Base-by-base conservation (phyloP, 176 grass and related monocot genomes). In the Triticum turgidum region DNA sequence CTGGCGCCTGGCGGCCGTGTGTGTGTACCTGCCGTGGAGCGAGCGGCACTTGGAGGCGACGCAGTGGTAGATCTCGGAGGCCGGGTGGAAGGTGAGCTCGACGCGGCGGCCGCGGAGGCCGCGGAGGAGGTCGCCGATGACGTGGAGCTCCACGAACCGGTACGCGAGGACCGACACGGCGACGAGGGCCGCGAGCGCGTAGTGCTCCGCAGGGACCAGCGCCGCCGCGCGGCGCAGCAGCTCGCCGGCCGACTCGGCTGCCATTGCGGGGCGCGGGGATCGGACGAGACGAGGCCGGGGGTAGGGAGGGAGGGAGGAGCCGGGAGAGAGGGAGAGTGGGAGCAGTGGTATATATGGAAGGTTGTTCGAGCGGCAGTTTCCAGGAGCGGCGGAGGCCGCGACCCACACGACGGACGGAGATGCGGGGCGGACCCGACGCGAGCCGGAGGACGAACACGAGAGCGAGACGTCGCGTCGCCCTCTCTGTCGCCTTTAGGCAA, bases 141-240 rank as follows among this genome's bases (percentile, higher is more conserved):
- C 13, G 88, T 99, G 97, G n/a, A 91, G 63, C 94, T 99, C 94
- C 67, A 96, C 73, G 90, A 96, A 98, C 41, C 80, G 88, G 93
- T 94, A 98, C 41, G 86, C 39, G 30, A 92, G 63, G 76, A 88
- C 76, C 51, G 73, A 21, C 5, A 87, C 22, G 61, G 80, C 18
- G 79, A 77, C 27, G 51, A 91, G 22, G 51, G 80, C 79, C 27
- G 90, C 88, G 18, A 91, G 7, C n/a, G 91, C 88, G 84, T 94
- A 96, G 79, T 82, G 88, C 61, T 80, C 70, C 38, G 44, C 34
- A 7, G 93, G 86, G 63, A 92, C 81, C 37, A 61, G 29, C 61
- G 72, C 70, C 65, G 87, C 93, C 73, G 90, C 93, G 12, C 83
- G 93, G 47, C 84, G 81, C 79, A 98, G 80, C 62, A 94, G 89